These are phyloP conservation scores for Mallotus japonicus DNA, from an alignment of 441 rosid species.

Conservation along the genomic window DNA sequence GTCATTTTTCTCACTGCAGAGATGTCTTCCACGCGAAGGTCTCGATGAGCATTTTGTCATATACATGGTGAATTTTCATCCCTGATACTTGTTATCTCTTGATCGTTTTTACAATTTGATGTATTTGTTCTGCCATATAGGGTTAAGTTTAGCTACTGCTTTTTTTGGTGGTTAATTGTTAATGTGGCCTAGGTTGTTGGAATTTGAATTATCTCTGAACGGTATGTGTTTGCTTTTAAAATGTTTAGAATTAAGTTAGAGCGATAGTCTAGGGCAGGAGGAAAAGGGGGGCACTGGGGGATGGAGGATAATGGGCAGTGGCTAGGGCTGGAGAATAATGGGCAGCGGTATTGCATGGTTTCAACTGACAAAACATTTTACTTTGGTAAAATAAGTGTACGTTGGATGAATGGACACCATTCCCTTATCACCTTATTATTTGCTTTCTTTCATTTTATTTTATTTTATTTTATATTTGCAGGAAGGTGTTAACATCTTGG, in stretches of 20 bases:
- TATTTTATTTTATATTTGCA: slow-evolving; percentile 24
- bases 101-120: no score
- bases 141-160: neutral
- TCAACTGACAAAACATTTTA: no score
- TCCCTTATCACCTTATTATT: neutral
- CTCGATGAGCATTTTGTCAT: slow-evolving; percentile 88
- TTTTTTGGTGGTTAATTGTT: neutral
- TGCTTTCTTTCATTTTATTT: neutral
- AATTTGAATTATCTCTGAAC: neutral
- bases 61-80: slow-evolving; percentile 60
- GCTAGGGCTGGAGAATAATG: no score
- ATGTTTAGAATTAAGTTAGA: no score
- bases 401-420: neutral
- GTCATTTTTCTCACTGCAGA: slow-evolving; percentile 39
- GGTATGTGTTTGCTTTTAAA: neutral
- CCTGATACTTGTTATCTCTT: neutral
- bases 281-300: no score
- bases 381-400: no score
- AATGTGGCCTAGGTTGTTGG: neutral
- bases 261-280: no score
- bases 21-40: slow-evolving; percentile 82
- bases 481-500: slow-evolving; percentile 88
- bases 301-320: no score
- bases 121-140: neutral
- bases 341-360: no score